A percentile compares a stretch with the other conserved stretches of the same genome.
Evolutionary conservation across 1,284 basidiomycete genomes (phyloP).

Genomic region (Chiua sp.): DNA sequence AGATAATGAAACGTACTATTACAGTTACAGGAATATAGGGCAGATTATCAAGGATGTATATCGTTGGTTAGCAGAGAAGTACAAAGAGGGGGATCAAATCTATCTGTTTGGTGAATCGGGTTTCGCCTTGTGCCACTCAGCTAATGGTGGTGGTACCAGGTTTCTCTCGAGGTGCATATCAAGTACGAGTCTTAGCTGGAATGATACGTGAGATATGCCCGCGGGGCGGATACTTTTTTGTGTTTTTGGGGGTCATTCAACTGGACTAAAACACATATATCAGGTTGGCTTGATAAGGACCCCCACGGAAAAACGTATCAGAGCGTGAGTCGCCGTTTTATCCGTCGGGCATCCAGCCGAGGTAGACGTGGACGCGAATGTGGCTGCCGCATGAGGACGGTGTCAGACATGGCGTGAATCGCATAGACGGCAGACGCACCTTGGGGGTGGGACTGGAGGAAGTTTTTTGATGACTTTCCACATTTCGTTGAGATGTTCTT

Average conservation of each 20-base stretch:
- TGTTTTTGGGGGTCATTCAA: not conserved
- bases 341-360: slow-evolving; percentile 32
- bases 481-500: slow-evolving; percentile 36
- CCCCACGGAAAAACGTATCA: slow-evolving; percentile 30
- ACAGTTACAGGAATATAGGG: slow-evolving; percentile 29
- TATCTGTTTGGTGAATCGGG: slow-evolving; percentile 41
- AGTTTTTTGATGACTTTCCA: slow-evolving; percentile 29
- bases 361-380: slow-evolving; percentile 37
- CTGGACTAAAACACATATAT: not conserved
- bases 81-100: slow-evolving; percentile 25
- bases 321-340: slow-evolving; percentile 17
- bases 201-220: slow-evolving; percentile 48
- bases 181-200: slow-evolving; percentile 40
- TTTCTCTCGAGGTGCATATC: slow-evolving; percentile 48
- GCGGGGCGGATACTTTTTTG: not conserved
- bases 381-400: slow-evolving; percentile 21
- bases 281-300: slow-evolving; percentile 32
- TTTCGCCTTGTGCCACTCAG: not conserved
- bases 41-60: slow-evolving; percentile 41
- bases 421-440: slow-evolving; percentile 18
- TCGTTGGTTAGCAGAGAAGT: slow-evolving; percentile 45
- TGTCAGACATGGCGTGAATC: not conserved
- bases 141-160: slow-evolving; percentile 29
- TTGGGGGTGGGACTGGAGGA: slow-evolving; percentile 22
- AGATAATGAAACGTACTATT: not conserved